Conservation (phyloP, 352 stramenopile species). For the Globisporangium nunn region DNA sequence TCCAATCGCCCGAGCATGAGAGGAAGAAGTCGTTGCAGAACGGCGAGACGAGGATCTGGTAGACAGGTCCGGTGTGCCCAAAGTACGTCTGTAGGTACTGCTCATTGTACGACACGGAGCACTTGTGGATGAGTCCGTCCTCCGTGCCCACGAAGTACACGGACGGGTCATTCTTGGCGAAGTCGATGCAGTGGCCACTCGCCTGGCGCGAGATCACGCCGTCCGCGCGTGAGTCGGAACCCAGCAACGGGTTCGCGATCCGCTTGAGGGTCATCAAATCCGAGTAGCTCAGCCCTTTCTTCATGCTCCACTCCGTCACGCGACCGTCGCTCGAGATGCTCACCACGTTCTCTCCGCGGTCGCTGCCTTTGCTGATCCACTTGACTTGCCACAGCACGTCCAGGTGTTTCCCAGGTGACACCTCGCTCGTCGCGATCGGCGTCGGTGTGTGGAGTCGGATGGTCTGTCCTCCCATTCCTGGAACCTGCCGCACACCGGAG, state of each 20-base stretch:
- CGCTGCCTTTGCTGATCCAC: constrained; percentile 86
- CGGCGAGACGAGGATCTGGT: constrained; percentile 82
- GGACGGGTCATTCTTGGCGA: constrained; percentile 67
- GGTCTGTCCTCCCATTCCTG: background rate
- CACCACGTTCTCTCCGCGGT: constrained; percentile 84
- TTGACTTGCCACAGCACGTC: constrained; percentile 91
- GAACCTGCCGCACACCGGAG: background rate
- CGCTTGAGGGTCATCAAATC: constrained; percentile 90
- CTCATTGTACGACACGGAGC: constrained; percentile 91
- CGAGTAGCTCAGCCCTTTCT: constrained; percentile 87
- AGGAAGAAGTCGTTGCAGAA: constrained; percentile 85
- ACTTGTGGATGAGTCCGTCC: constrained; percentile 90
- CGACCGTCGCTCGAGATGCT: constrained; percentile 88
- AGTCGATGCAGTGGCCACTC: constrained; percentile 85
- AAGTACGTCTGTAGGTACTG: constrained; percentile 90
- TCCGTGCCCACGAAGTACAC: constrained; percentile 90
- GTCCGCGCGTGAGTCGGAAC: constrained; percentile 55
- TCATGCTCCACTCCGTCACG: constrained; percentile 91
- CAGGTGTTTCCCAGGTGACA: constrained; percentile 69
- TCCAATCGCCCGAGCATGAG: constrained; percentile 87
- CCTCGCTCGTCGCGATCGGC: constrained; percentile 50
- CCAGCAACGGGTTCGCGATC: constrained; percentile 58
- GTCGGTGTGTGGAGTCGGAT: constrained; percentile 20
- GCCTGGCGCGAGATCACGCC: constrained; percentile 86
- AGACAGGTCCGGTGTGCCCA: constrained; percentile 85